phyloP scores from a whole-genome alignment of 768 basidiomycete genomes.

The Holtermannia corniformis region DNA sequence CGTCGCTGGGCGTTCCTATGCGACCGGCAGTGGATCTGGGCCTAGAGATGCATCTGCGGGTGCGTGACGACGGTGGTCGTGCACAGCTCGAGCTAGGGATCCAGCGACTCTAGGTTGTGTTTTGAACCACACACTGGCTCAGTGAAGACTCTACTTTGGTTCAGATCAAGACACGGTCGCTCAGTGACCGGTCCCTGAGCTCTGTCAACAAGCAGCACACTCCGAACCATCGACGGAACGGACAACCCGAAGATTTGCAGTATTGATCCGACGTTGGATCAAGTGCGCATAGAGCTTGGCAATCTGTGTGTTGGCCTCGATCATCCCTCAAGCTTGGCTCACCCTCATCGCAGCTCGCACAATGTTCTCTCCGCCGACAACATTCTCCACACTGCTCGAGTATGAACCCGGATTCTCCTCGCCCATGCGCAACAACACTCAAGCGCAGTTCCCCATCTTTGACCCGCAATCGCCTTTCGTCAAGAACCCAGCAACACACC shows the following conservation, averaged over 20 bases:
- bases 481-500: slow-evolving; percentile 4
- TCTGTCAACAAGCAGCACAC: too few relatives aligned
- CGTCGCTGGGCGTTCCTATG: too few relatives aligned
- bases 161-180: too few relatives aligned
- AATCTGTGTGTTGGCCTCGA: not conserved
- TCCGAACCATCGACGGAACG: not conserved
- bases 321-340: not conserved
- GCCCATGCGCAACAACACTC: not conserved
- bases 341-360: not conserved
- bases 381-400: not conserved
- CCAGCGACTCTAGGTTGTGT: too few relatives aligned
- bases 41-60: too few relatives aligned
- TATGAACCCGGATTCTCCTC: not conserved
- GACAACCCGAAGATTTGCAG: too few relatives aligned
- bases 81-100: too few relatives aligned
- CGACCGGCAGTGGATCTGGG: too few relatives aligned
- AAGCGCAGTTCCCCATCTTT: slow-evolving; percentile 1
- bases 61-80: too few relatives aligned
- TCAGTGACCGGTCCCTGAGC: too few relatives aligned
- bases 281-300: not conserved
- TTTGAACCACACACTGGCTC: too few relatives aligned
- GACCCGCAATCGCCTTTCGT: slow-evolving; percentile 25
- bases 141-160: too few relatives aligned
- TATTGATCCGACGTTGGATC: not conserved
- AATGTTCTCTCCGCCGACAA: not conserved